These are phyloP conservation scores for Termitomyces sp. DNA, from an alignment of 768 basidiomycete genomes.

Conservation along the genomic window DNA sequence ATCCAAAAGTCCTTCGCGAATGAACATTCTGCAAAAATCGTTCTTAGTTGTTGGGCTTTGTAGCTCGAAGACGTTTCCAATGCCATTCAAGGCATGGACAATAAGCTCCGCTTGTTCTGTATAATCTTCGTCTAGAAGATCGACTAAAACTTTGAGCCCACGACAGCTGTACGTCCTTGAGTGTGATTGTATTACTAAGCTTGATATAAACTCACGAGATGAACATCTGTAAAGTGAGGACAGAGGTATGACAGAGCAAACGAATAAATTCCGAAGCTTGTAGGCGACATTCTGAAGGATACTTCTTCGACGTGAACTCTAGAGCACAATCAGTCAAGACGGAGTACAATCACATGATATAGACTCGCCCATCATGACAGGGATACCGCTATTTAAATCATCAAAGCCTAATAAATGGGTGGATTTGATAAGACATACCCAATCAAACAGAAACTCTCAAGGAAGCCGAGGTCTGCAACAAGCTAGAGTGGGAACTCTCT, in stretches of 20 bases:
- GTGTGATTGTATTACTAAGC: background rate
- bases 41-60: conserved; percentile 97
- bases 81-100: conserved; percentile 90
- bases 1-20: conserved; percentile 90
- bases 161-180: conserved; percentile 62
- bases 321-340: background rate
- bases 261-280: conserved; percentile 96
- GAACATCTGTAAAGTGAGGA: conserved; percentile 96
- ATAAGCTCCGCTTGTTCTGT: conserved; percentile 87
- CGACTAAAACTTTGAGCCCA: conserved; percentile 90
- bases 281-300: conserved; percentile 88
- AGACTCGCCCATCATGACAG: conserved; percentile 83
- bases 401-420: background rate
- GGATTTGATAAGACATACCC: conserved; percentile 43
- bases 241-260: conserved; percentile 87
- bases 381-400: conserved; percentile 66
- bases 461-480: conserved; percentile 73
- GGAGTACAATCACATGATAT: background rate
- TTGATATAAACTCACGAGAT: conserved; percentile 73
- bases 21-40: conserved; percentile 98
- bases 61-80: conserved; percentile 92
- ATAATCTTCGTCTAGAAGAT: conserved; percentile 96
- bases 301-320: conserved; percentile 95
- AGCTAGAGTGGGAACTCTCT: conserved; percentile 34
- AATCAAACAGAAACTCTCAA: conserved; percentile 95